Evolutionary conservation across 306 rosid genomes (phyloP).

Genomic region (Adenanthera pavonina): DNA sequence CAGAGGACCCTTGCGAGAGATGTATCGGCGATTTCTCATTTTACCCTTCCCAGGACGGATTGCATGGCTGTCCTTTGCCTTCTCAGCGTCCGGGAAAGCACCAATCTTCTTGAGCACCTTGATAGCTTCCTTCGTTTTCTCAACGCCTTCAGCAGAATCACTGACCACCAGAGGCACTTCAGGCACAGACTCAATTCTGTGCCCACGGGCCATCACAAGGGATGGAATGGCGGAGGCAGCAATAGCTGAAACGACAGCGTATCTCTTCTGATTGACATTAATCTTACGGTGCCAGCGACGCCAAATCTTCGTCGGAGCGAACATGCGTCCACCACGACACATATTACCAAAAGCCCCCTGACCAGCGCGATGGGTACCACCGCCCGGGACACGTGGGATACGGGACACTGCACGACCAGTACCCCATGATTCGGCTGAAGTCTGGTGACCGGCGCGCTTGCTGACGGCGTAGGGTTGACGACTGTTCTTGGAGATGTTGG

Average conservation of each 20-base stretch:
- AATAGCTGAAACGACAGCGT: slow-evolving; percentile 86
- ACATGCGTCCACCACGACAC: slow-evolving; percentile 96
- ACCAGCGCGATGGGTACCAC: slow-evolving; percentile 94
- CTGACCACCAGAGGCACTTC: slow-evolving; percentile 78
- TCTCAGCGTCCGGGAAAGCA: slow-evolving; percentile 70
- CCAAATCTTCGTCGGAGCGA: slow-evolving; percentile 97
- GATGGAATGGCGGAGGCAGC: slow-evolving; percentile 85
- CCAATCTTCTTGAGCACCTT: slow-evolving; percentile 76
- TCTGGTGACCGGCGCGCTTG: slow-evolving; percentile 83
- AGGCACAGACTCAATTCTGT: slow-evolving; percentile 70
- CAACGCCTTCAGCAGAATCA: slow-evolving; percentile 76
- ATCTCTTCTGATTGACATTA: slow-evolving; percentile 80
- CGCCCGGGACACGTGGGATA: slow-evolving; percentile 91
- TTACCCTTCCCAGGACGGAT: slow-evolving; percentile 88
- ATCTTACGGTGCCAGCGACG: slow-evolving; percentile 90
- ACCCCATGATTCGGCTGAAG: slow-evolving; percentile 94
- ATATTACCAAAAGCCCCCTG: slow-evolving; percentile 92
- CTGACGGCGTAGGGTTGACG: slow-evolving; percentile 85
- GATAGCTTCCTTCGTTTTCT: slow-evolving; percentile 75
- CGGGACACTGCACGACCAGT: slow-evolving; percentile 93
- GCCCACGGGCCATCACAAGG: slow-evolving; percentile 76
- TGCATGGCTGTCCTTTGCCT: slow-evolving; percentile 72
- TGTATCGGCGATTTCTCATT: slow-evolving; percentile 81
- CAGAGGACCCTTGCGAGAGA: slow-evolving; percentile 75
- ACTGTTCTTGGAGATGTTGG: slow-evolving; percentile 70